A percentile compares a stretch with the other conserved stretches of the same genome.
phyloP scores from a whole-genome alignment of 1,284 basidiomycete genomes.

The Trametes polyzona region DNA sequence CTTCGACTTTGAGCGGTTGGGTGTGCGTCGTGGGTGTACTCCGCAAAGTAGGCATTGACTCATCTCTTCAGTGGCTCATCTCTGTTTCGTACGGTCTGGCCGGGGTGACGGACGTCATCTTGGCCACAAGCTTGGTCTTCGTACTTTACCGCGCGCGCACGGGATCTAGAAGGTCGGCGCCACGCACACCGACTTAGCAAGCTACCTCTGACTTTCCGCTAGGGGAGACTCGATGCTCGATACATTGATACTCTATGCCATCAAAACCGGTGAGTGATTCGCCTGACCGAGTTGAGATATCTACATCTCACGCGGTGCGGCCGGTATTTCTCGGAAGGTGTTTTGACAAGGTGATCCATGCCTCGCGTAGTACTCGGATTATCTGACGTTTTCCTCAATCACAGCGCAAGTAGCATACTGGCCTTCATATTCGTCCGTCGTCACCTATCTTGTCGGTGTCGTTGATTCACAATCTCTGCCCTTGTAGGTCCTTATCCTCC shows the following conservation, averaged over 20 bases:
- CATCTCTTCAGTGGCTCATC: slow-evolving; percentile 5
- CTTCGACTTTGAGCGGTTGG: no score
- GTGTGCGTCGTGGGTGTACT: not conserved
- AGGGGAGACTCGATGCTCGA: slow-evolving; percentile 1
- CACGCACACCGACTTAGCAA: not conserved
- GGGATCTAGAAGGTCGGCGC: slow-evolving; percentile 7
- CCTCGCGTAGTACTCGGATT: no score
- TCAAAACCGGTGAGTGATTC: slow-evolving; percentile 3
- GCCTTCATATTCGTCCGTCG: not conserved
- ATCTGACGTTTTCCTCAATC: not conserved
- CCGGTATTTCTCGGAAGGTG: not conserved
- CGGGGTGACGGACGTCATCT: not conserved
- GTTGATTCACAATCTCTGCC: not conserved
- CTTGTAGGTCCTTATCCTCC: not conserved
- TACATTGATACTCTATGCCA: not conserved
- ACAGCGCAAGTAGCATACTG: not conserved
- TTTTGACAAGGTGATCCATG: not conserved
- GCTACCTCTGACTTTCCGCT: not conserved
- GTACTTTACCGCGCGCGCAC: slow-evolving; percentile 6
- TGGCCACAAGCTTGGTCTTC: not conserved
- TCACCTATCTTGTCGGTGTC: no score
- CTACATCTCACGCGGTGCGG: not conserved
- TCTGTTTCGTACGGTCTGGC: slow-evolving; percentile 1
- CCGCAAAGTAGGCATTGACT: no score
- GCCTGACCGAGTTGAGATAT: not conserved